Conservation (phyloP, 345 rosid genomes). For the Cardiospermum halicacabum region DNA sequence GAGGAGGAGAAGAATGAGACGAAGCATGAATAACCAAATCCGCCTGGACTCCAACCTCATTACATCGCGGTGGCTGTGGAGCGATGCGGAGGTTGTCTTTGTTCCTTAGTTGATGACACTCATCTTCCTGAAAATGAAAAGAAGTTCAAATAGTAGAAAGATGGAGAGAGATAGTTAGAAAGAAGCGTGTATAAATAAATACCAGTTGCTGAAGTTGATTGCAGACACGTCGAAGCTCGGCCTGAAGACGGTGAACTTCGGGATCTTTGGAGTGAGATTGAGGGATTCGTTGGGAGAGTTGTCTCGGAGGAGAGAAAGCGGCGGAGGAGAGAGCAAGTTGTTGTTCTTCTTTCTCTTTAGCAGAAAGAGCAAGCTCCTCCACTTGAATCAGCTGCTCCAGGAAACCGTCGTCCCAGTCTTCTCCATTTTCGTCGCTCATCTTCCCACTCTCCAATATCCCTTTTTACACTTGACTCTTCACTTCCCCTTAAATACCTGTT, state of each 20-base stretch:
- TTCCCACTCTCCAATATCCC: background rate
- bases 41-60: constrained; percentile 66
- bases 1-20: too few species aligned
- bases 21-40: constrained; percentile 31
- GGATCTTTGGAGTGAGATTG: constrained; percentile 29
- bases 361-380: constrained; percentile 37
- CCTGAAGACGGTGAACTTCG: constrained; percentile 64
- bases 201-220: constrained; percentile 42
- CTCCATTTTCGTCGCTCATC: constrained; percentile 37
- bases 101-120: constrained; percentile 53
- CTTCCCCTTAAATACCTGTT: background rate
- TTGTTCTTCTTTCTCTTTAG: too few species aligned
- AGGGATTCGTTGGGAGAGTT: constrained; percentile 51
- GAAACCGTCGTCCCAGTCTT: constrained; percentile 61
- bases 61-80: constrained; percentile 29
- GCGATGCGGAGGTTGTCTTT: constrained; percentile 12
- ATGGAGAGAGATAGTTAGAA: too few species aligned
- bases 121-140: constrained; percentile 48
- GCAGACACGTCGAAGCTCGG: constrained; percentile 51
- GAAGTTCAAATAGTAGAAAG: background rate
- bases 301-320: constrained; percentile 76
- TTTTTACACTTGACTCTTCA: too few species aligned
- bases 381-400: constrained; percentile 35
- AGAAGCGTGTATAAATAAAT: background rate
- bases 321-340: constrained; percentile 14